phyloP scores from a whole-genome alignment of 2,329 filamentous ascomycete genomes.

The Juglanconis juglandina region DNA sequence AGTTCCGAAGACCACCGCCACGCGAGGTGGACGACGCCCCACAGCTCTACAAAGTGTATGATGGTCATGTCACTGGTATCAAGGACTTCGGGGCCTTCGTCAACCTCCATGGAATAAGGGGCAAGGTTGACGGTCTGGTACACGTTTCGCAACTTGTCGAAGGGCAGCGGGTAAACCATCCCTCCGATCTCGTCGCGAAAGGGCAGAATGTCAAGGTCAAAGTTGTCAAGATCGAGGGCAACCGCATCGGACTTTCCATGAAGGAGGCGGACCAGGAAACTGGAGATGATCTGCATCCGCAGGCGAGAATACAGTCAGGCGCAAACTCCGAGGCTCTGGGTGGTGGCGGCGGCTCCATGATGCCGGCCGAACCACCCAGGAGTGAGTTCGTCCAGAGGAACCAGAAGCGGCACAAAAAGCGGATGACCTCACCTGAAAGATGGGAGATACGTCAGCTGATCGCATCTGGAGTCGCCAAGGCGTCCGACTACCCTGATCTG shows the following conservation, averaged over 20 bases:
- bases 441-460: conserved; percentile 98
- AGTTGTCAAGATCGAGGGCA: conserved; percentile 79
- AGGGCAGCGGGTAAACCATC: conserved; percentile 84
- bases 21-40: conserved; percentile 79
- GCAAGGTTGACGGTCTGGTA: conserved; percentile 88
- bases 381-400: conserved; percentile 59
- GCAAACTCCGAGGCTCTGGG: conserved; percentile 85
- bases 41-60: conserved; percentile 80
- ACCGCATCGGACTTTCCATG: conserved; percentile 85
- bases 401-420: conserved; percentile 69
- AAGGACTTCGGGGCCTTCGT: conserved; percentile 97
- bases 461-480: conserved; percentile 88
- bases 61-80: conserved; percentile 83
- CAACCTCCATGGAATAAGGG: conserved; percentile 80
- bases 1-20: conserved; percentile 63
- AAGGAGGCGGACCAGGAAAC: conserved; percentile 92
- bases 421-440: conserved; percentile 92
- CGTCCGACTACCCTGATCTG: conserved; percentile 88
- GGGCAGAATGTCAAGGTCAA: conserved; percentile 91
- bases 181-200: conserved; percentile 76
- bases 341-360: conserved; percentile 32
- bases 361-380: conserved; percentile 40
- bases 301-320: conserved; percentile 76
- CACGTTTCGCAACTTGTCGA: conserved; percentile 88
- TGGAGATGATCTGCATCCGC: conserved; percentile 77